phyloP scores from a whole-genome alignment of 179 eudicot genomes.

The Spinacia oleracea region DNA sequence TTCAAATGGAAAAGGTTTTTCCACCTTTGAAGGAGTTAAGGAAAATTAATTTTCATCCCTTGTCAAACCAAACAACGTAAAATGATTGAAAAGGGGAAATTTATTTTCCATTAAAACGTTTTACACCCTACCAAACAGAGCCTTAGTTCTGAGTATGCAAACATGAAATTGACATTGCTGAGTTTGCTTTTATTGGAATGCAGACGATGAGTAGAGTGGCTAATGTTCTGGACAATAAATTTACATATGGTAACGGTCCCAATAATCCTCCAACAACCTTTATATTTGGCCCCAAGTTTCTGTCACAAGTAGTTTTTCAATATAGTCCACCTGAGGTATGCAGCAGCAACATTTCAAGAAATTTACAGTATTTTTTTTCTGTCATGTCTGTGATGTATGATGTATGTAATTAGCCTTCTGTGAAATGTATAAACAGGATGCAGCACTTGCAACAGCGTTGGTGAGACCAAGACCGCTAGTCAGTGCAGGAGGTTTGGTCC shows the following conservation, averaged over 20 bases:
- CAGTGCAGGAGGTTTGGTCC: conserved; percentile 1
- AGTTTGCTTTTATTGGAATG: not conserved
- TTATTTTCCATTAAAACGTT: too few species aligned
- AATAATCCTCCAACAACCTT: conserved; percentile 22
- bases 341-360: not conserved
- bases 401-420: not conserved
- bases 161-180: not conserved
- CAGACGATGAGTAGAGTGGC: conserved; percentile 2
- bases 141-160: not conserved
- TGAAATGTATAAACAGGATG: conserved; percentile 12
- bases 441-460: conserved; percentile 17
- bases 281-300: conserved; percentile 21
- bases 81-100: too few species aligned
- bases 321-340: conserved; percentile 24
- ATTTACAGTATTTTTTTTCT: not conserved
- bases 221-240: conserved; percentile 14
- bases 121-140: too few species aligned
- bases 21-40: too few species aligned
- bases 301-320: conserved; percentile 21
- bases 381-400: not conserved
- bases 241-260: conserved; percentile 16
- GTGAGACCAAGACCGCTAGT: conserved; percentile 9
- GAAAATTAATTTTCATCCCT: too few species aligned
- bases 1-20: too few species aligned
- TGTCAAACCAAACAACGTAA: too few species aligned